Percentiles rank a stretch among this genome's conserved stretches.
Evolutionary conservation across 2,329 filamentous ascomycete genomes (phyloP).

Genomic region (Aspergillus texensis): DNA sequence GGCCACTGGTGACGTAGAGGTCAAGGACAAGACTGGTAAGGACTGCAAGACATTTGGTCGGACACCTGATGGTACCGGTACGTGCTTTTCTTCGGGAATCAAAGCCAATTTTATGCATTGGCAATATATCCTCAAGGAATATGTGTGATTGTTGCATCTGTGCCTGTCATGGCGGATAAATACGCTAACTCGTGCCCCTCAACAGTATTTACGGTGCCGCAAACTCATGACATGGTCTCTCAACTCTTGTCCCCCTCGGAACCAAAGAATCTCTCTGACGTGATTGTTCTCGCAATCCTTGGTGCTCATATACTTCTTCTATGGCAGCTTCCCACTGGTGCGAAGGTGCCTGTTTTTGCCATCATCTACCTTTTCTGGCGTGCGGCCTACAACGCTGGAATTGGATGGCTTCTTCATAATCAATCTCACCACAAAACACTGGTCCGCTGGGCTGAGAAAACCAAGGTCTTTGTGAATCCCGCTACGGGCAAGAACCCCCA

Average conservation of each 20-base stretch:
- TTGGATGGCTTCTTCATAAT: conserved; percentile 82
- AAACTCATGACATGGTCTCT: conserved; percentile 98
- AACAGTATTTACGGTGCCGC: conserved; percentile 91
- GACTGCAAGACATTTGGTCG: conserved; percentile 83
- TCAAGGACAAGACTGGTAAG: conserved; percentile 52
- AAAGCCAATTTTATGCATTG: not conserved
- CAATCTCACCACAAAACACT: conserved; percentile 89
- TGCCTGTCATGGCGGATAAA: not conserved
- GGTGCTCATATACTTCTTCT: conserved; percentile 73
- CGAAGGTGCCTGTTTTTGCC: conserved; percentile 78
- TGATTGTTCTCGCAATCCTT: conserved; percentile 76
- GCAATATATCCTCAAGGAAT: not conserved
- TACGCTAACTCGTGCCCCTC: conserved; percentile 20
- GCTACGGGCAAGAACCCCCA: conserved; percentile 78
- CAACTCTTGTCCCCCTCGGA: conserved; percentile 92
- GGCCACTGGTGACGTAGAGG: conserved; percentile 40
- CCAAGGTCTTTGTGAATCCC: conserved; percentile 83
- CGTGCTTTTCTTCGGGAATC: conserved; percentile 43
- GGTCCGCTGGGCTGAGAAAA: conserved; percentile 83
- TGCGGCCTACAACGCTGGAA: conserved; percentile 88
- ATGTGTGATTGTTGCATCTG: not conserved
- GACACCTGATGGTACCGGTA: conserved; percentile 88
- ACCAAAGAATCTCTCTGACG: conserved; percentile 91
- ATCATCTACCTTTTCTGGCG: conserved; percentile 89
- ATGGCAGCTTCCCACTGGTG: conserved; percentile 68